A percentile compares a stretch with the other conserved stretches of the same genome.
Conservation (phyloP, 1,139 yeast genomes). For the Geotrichum australiense region DNA sequence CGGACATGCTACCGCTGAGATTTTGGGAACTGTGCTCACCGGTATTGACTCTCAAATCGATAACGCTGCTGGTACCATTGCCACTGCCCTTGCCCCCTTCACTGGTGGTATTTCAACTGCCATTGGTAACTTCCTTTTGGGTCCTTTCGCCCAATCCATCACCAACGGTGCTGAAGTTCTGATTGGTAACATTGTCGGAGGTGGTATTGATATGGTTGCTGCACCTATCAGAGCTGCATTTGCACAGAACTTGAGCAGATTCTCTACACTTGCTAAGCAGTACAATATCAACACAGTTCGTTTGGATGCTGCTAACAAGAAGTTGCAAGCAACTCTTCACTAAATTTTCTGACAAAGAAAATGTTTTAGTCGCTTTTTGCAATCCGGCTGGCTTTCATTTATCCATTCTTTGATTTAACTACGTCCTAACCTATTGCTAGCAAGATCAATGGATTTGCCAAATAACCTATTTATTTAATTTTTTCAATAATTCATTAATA, state of each 20-base stretch:
- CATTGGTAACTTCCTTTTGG: conserved; percentile 24
- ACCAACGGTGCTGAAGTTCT: conserved; percentile 29
- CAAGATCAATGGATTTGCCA: too few species aligned
- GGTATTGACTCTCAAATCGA: conserved; percentile 15
- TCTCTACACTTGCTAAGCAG: conserved; percentile 18
- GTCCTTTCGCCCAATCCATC: conserved; percentile 27
- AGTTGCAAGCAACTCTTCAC: conserved; percentile 15
- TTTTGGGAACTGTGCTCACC: conserved; percentile 12
- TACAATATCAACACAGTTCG: conserved; percentile 21
- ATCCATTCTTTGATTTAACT: too few species aligned
- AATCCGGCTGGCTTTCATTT: too few species aligned
- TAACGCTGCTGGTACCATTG: conserved; percentile 13
- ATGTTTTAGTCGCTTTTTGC: too few species aligned
- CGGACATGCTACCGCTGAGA: conserved; percentile 21
- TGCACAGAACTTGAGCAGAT: conserved; percentile 17
- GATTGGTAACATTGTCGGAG: conserved; percentile 24
- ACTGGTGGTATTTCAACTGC: conserved; percentile 25
- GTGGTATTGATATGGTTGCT: conserved; percentile 20
- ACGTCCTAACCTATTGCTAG: too few species aligned
- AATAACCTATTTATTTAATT: too few species aligned
- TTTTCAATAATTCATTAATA: too few species aligned
- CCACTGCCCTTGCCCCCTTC: conserved; percentile 24
- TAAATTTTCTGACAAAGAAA: too few species aligned
- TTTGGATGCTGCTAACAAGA: conserved; percentile 15
- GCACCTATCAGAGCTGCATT: conserved; percentile 20